Conservation (phyloP, 2,329 filamentous ascomycete species). For the Arthroderma sp. region DNA sequence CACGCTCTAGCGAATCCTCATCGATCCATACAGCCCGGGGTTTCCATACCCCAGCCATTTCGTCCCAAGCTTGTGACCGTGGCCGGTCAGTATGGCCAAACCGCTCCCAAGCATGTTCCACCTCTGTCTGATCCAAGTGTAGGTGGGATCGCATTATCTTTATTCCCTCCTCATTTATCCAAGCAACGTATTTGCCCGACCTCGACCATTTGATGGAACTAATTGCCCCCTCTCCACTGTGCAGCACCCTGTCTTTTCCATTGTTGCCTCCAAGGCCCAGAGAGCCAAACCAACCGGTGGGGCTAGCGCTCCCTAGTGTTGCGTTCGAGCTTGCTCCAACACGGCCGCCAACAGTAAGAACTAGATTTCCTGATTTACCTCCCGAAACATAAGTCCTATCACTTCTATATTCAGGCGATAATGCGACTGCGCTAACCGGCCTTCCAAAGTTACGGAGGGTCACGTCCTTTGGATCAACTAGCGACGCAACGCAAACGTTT, state of each 20-base stretch:
- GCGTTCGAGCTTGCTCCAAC: conserved; percentile 69
- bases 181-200: conserved; percentile 82
- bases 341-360: conserved; percentile 72
- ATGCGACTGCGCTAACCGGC: conserved; percentile 77
- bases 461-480: conserved; percentile 81
- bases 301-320: conserved; percentile 59
- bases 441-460: conserved; percentile 85
- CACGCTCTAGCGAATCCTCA: conserved; percentile 61
- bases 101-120: conserved; percentile 82
- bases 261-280: conserved; percentile 61
- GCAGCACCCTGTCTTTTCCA: conserved; percentile 74
- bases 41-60: conserved; percentile 95
- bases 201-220: conserved; percentile 89
- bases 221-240: conserved; percentile 84
- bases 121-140: conserved; percentile 61
- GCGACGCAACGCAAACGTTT: conserved; percentile 80
- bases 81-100: conserved; percentile 87
- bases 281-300: conserved; percentile 81
- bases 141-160: conserved; percentile 93
- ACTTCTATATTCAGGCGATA: conserved; percentile 90
- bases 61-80: conserved; percentile 77
- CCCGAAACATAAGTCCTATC: conserved; percentile 86
- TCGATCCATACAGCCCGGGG: conserved; percentile 88
- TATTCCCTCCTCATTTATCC: conserved; percentile 94
- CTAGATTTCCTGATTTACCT: conserved; percentile 73